Evolutionary conservation across 345 rosid genomes (phyloP), one percentile per base, ranked within the genome.

Genomic region (Melaleuca quinquenervia): DNA sequence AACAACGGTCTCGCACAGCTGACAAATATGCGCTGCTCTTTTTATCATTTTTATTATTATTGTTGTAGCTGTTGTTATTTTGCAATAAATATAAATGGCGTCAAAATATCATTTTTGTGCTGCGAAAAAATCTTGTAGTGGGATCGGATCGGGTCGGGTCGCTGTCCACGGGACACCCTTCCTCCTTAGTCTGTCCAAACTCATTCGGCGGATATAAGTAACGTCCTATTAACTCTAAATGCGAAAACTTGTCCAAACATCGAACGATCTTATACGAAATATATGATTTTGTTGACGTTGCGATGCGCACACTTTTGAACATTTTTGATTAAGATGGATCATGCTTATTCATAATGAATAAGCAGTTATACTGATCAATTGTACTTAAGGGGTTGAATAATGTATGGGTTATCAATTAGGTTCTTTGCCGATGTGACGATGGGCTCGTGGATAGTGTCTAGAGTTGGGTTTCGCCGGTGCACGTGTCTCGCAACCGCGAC

Each of bases 311-410:
- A 58, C 16, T 11, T 6, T 58, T 14, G 1, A n/a, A n/a, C n/a
- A n/a, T 16, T 58, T 58, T 58, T 58, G 1, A 16, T 32, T 12
- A n/a, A 26, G 3, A 58, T n/a, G 32, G 1, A 1, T 15, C 16
- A 1, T 58, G 70, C 70, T 58, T 16, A n/a, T n/a, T 58, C 70
- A n/a, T n/a, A 6, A 32, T n/a, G 12, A 51, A n/a, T 12, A n/a
- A 18, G 70, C 1, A 58, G 27, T 8, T 13, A 12, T n/a, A 0
- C 8, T n/a, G 13, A n/a, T 58, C 3, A 58, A 58, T 7, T 58
- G n/a, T n/a, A 3, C 36, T 1, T 0, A 3, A 58, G 36, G 70
- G 18, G 12, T n/a, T 8, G 7, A 58, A 12, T 12, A n/a, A 58
- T n/a, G 36, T 32, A 12, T 0, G 1, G 13, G 18, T 70, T 70